Evolutionary conservation across 2,329 filamentous ascomycete species (phyloP), one percentile per base, ranked within the genome.

Genomic region (Aureobasidium vineae): DNA sequence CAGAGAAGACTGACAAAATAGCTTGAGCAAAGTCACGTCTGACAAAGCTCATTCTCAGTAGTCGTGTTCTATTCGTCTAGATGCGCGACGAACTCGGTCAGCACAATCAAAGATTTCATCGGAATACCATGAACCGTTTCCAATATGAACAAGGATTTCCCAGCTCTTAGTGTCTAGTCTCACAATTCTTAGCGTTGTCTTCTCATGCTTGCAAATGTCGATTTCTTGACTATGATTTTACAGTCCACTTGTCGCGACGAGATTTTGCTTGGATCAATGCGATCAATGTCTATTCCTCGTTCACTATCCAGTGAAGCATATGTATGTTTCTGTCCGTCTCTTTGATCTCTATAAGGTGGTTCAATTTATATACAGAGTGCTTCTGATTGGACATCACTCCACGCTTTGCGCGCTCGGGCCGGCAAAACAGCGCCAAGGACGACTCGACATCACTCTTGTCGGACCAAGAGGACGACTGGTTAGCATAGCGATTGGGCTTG

Each of bases 371-470:
- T 60, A 19, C 28, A 19, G 26, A 28, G n/a, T 61, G 57, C 41
- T 49, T 38, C 57, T 49, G 40, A 61, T 61, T 61, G 57, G 41
- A 40, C 19, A 10, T 8, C 19, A 7, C 49, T 52, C 49, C 49
- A 31, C 49, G 49, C 49, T 52, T 52, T 19, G 56, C 50, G 56
- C 50, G 50, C 50, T 45, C 56, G 38, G 38, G 40, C 38, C 56
- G 38, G 49, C 49, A 21, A 31, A 45, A 59, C 56, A 31, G 40
- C 56, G 56, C 56, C 56, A 59, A 59, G 56, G 13, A 56, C 53
- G 53, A 56, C 41, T 56, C 53, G 53, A 59, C 54, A 59, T 59
- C 54, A 45, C 54, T 59, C 54, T 36, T 31, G 8, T 38, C 19
- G 23, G 54, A 45, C 23, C 54, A 59, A 59, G 38, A 59, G 54